A percentile compares a stretch with the other conserved stretches of the same genome.
These are phyloP conservation scores for Canavalia gladiata DNA, from an alignment of 306 rosid genomes.

Conservation along the genomic window DNA sequence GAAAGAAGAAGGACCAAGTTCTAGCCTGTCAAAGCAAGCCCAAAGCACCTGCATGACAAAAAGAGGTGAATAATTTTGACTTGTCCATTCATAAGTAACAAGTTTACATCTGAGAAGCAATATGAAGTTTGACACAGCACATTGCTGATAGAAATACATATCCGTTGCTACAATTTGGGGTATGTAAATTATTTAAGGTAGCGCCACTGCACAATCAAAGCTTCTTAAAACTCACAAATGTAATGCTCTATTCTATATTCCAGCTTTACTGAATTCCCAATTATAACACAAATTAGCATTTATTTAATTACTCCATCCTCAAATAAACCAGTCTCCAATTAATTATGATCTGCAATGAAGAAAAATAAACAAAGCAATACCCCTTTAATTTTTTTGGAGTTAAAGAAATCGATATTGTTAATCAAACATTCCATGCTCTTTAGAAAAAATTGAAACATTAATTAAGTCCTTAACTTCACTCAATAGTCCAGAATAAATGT, in stretches of 20 bases:
- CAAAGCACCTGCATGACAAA: conserved; percentile 75
- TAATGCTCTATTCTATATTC: conserved; percentile 32
- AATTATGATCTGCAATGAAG: conserved; percentile 4
- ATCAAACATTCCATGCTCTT: conserved; percentile 16
- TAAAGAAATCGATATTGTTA: not conserved
- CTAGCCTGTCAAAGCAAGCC: conserved; percentile 89
- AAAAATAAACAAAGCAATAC: conserved; percentile 10
- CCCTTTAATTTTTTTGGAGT: not conserved
- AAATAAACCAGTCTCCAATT: conserved; percentile 13
- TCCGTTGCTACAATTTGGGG: conserved; percentile 26
- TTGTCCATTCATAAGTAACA: conserved; percentile 11
- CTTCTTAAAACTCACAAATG: not conserved
- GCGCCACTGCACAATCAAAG: not conserved
- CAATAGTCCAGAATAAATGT: conserved; percentile 27
- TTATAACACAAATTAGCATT: conserved; percentile 14
- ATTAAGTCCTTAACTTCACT: conserved; percentile 29
- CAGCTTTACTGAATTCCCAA: not conserved
- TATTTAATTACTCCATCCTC: conserved; percentile 34
- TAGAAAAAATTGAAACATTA: not conserved
- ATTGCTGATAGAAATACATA: conserved; percentile 38
- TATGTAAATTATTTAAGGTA: not conserved
- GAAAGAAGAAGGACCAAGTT: conserved; percentile 69
- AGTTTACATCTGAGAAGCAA: conserved; percentile 10
- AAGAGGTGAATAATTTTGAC: conserved; percentile 26
- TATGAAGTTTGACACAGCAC: conserved; percentile 10